Evolutionary conservation across 176 grass and related monocot species (phyloP), one percentile per base, ranked within the genome.

Genomic region (Eragrostis curvula): DNA sequence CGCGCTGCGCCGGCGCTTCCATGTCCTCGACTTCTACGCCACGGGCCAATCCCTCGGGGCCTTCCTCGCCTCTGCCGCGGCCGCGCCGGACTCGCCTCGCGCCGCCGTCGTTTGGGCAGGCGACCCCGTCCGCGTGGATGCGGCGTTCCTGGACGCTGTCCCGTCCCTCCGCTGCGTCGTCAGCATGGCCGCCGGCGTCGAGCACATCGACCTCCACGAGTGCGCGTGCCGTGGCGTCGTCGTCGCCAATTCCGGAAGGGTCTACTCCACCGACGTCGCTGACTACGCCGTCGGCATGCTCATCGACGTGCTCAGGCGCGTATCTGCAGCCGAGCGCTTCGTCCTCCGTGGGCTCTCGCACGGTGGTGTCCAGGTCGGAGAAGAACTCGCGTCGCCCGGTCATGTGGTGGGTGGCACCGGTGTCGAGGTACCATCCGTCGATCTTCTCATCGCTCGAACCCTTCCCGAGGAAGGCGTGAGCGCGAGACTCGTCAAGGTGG

Each of bases 191-290:
- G 44, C 82, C 18, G 90, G 87, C 6, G 21, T 92, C 1, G 88
- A 92, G 75, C 79, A 88, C 70, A 86, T 95, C 43, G 79, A 90
- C 70, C 68, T 95, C 24, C 65, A 43, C 70, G 93, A 86, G 68
- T 92, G 93, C 65, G 28, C 45, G 36, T 63, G 81, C 78, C 87
- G 84, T 30, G 87, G 89, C 30, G 68, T 89, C 14, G 59, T 5
- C 25, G 69, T 90, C 42, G 77, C 73, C 43, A 95, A 92, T 50
- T 61, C 81, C 5, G 92, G 92, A 14, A 51, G 18, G 21, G 42
- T 87, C 18, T 89, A 39, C 71, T 82, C 87, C 29, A 16, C 11
- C 1, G 81, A 92, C 82, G 78, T 88, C 16, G 89, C 89, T 0
- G 87, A 94, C 49, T 80, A 83, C 45, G 74, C 89, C 13, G 74